Conservation (phyloP, 495 filamentous ascomycete genomes). For the Talaromyces borbonicus region DNA sequence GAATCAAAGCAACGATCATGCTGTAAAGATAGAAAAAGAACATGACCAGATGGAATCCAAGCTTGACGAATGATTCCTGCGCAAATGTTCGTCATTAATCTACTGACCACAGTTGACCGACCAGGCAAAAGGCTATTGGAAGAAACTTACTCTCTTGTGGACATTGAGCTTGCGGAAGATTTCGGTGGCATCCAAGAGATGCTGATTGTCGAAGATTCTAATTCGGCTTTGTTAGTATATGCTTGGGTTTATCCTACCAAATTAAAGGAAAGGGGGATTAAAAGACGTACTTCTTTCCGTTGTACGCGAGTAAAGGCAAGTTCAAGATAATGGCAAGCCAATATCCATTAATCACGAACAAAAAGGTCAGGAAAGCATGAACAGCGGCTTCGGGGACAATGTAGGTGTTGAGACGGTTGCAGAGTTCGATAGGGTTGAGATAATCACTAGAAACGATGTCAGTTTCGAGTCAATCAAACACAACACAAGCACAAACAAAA, state of each 20-base stretch:
- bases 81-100: conserved; percentile 11
- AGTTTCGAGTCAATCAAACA: no score
- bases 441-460: conserved; percentile 93
- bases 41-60: conserved; percentile 97
- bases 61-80: conserved; percentile 98
- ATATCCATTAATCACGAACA: conserved; percentile 98
- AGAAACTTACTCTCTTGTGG: conserved; percentile 80
- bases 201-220: conserved; percentile 94
- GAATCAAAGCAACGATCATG: conserved; percentile 98
- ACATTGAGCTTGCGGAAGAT: conserved; percentile 99
- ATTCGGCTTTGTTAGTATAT: conserved; percentile 14
- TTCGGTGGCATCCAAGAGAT: conserved; percentile 94
- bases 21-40: conserved; percentile 99
- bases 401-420: conserved; percentile 99
- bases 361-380: conserved; percentile 84
- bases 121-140: neutral
- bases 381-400: conserved; percentile 98
- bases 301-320: conserved; percentile 84
- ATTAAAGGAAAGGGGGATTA: neutral
- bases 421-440: conserved; percentile 99
- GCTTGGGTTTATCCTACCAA: conserved; percentile 8
- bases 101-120: no score
- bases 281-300: conserved; percentile 91
- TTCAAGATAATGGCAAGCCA: conserved; percentile 92
- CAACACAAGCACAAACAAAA: no score